These are phyloP conservation scores for Penicillium subrubescens DNA, from an alignment of 495 filamentous ascomycete species.

Conservation along the genomic window DNA sequence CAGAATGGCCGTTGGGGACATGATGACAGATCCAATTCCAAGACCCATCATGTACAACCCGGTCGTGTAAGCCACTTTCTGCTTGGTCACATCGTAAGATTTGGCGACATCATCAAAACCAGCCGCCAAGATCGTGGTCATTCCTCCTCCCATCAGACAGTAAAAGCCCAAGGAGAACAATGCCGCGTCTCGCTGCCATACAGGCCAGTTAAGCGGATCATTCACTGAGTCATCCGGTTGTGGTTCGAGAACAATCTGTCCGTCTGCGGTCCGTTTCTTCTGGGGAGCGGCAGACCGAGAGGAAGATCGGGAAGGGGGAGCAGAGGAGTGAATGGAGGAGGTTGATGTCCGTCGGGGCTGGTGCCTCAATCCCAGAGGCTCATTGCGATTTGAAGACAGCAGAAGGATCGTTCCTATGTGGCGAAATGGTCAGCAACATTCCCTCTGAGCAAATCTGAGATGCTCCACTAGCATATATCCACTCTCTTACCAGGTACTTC, in stretches of 20 bases:
- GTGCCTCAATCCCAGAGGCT: slow-evolving; percentile 78
- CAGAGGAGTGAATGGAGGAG: slow-evolving; percentile 69
- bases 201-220: slow-evolving; percentile 92
- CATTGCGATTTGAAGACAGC: slow-evolving; percentile 73
- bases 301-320: slow-evolving; percentile 46
- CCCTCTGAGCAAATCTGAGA: background rate
- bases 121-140: slow-evolving; percentile 88
- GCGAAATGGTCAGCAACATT: background rate
- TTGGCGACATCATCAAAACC: slow-evolving; percentile 82
- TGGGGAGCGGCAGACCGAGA: slow-evolving; percentile 43
- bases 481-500: slow-evolving; percentile 80
- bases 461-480: background rate
- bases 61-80: slow-evolving; percentile 83
- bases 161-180: slow-evolving; percentile 86
- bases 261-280: slow-evolving; percentile 79
- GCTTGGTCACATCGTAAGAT: slow-evolving; percentile 68
- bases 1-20: slow-evolving; percentile 88
- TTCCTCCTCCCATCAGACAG: slow-evolving; percentile 90
- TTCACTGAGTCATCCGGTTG: slow-evolving; percentile 91
- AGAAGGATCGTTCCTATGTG: slow-evolving; percentile 75
- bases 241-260: slow-evolving; percentile 84
- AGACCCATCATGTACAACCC: slow-evolving; percentile 96
- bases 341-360: slow-evolving; percentile 72
- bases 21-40: slow-evolving; percentile 79
- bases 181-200: slow-evolving; percentile 79